Evolutionary conservation across 2,329 filamentous ascomycete genomes (phyloP).

Genomic region (Elsinoe australis): DNA sequence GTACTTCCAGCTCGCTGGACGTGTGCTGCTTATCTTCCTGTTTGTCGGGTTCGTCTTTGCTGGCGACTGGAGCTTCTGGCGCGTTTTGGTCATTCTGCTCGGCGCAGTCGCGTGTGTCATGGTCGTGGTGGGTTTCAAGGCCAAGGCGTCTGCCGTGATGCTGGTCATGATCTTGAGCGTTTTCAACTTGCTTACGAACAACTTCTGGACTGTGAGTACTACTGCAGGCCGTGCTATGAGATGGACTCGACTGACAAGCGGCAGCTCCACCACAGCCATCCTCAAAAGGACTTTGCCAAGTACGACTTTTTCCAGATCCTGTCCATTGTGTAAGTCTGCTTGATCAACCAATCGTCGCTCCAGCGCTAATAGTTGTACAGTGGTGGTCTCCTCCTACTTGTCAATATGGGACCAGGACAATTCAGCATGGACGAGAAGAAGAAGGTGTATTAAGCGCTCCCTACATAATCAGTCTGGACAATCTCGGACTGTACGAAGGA

Average conservation of each 20-base stretch:
- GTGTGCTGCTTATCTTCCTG: constrained; percentile 92
- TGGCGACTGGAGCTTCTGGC: constrained; percentile 84
- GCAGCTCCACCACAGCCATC: constrained; percentile 92
- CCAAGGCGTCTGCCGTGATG: constrained; percentile 95
- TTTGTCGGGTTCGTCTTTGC: constrained; percentile 96
- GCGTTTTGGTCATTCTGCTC: constrained; percentile 73
- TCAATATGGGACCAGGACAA: constrained; percentile 97
- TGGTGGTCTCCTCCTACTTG: constrained; percentile 86
- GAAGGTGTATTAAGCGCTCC: constrained; percentile 74
- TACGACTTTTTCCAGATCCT: constrained; percentile 99
- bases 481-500: not conserved
- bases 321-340: constrained; percentile 72
- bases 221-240: not conserved
- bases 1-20: constrained; percentile 98
- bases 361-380: constrained; percentile 33
- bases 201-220: constrained; percentile 92
- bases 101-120: constrained; percentile 91
- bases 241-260: constrained; percentile 17
- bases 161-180: constrained; percentile 90
- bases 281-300: constrained; percentile 99
- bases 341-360: not conserved
- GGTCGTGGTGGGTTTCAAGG: constrained; percentile 99
- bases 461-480: not conserved
- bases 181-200: constrained; percentile 97
- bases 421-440: constrained; percentile 99